Conservation (phyloP, 306 rosid species). For the Citrullus amarus region DNA sequence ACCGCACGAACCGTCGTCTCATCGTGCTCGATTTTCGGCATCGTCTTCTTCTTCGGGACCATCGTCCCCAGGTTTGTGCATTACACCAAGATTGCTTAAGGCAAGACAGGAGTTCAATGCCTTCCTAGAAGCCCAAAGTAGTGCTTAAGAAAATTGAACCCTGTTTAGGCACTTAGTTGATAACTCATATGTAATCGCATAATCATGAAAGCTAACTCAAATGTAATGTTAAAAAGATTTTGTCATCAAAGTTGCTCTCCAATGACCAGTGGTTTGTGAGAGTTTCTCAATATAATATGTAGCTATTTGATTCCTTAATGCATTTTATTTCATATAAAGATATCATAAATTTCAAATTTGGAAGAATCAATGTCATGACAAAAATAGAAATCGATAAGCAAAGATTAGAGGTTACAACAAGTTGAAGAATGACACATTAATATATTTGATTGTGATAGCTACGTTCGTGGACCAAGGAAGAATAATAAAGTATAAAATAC, state of each 20-base stretch:
- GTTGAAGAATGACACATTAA: no score
- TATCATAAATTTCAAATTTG: no score
- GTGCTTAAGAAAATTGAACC: not conserved
- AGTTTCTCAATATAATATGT: not conserved
- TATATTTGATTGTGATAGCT: no score
- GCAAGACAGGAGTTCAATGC: constrained; percentile 16
- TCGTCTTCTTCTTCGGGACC: constrained; percentile 42
- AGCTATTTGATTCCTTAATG: not conserved
- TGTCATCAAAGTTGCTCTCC: not conserved
- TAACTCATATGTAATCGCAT: not conserved
- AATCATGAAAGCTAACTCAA: not conserved
- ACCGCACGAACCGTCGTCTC: constrained; percentile 36
- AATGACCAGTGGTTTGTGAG: not conserved
- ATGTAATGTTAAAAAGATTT: not conserved
- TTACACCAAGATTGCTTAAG: constrained; percentile 10
- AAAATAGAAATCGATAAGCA: no score
- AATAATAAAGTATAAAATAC: no score
- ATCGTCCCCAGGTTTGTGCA: constrained; percentile 31
- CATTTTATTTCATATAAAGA: not conserved
- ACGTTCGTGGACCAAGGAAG: no score
- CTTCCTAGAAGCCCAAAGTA: constrained; percentile 14
- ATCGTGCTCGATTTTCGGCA: constrained; percentile 55
- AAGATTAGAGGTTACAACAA: no score
- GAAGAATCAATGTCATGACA: no score
- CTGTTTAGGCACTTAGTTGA: not conserved